Conservation (phyloP, 2,329 filamentous ascomycete genomes). For the Helicocarpus griseus region DNA sequence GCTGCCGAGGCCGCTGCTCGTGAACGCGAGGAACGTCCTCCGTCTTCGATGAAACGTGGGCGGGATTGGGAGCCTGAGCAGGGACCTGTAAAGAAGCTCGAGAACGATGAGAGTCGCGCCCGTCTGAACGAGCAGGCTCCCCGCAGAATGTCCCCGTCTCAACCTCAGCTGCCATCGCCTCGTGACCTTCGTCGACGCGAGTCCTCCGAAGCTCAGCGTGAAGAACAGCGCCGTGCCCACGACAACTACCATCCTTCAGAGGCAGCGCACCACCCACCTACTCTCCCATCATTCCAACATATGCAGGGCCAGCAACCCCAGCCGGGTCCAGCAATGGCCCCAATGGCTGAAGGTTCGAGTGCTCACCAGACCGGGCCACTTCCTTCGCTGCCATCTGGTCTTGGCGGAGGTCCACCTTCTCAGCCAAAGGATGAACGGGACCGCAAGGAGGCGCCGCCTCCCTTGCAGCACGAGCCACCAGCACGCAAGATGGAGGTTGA, state of each 20-base stretch:
- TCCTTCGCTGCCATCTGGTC: constrained; percentile 32
- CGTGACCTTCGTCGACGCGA: constrained; percentile 63
- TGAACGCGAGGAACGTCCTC: constrained; percentile 53
- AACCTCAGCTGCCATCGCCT: constrained; percentile 50
- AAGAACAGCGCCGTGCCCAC: constrained; percentile 60
- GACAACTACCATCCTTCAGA: constrained; percentile 87
- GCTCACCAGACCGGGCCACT: constrained; percentile 26
- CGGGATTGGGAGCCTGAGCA: constrained; percentile 89
- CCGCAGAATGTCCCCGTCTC: constrained; percentile 55
- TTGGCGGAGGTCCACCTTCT: constrained; percentile 31
- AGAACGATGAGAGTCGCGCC: constrained; percentile 77
- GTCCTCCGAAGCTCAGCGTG: constrained; percentile 61
- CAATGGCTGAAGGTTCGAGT: constrained; percentile 39
- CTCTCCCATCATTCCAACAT: constrained; percentile 43
- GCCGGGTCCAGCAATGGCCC: constrained; percentile 47
- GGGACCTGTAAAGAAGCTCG: constrained; percentile 62
- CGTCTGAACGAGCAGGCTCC: constrained; percentile 76
- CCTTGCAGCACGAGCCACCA: constrained; percentile 60
- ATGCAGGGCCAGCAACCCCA: constrained; percentile 37
- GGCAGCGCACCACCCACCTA: constrained; percentile 72
- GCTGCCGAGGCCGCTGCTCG: constrained; percentile 60
- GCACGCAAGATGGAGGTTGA: constrained; percentile 95
- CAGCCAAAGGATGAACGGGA: constrained; percentile 47
- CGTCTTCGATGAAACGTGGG: constrained; percentile 71
- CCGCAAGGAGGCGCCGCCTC: constrained; percentile 40